A percentile compares a stretch with the other conserved stretches of the same genome.
Evolutionary conservation across 2,329 filamentous ascomycete genomes (phyloP).

Genomic region (Diaporthe australafricana): DNA sequence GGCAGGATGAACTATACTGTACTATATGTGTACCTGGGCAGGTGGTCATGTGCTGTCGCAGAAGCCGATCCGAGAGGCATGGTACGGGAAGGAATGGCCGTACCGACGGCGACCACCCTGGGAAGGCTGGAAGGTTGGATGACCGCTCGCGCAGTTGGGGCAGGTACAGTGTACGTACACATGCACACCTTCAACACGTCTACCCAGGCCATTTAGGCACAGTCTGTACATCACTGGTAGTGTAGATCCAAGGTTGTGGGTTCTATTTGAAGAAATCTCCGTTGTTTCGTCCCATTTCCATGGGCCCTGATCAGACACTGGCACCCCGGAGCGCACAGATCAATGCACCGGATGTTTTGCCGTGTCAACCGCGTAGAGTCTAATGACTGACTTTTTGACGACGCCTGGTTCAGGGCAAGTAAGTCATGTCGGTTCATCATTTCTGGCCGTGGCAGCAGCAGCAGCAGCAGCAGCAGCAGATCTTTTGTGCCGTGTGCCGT

Average conservation of each 20-base stretch:
- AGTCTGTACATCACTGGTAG: too few species aligned
- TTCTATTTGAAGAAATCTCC: constrained; percentile 25
- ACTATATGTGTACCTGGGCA: not conserved
- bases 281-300: constrained; percentile 25
- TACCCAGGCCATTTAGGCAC: too few species aligned
- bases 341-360: constrained; percentile 34
- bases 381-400: not conserved
- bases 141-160: not conserved
- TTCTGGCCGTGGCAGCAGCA: not conserved
- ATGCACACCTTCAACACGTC: not conserved
- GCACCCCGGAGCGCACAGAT: constrained; percentile 24
- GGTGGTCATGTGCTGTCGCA: not conserved
- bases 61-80: not conserved
- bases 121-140: not conserved
- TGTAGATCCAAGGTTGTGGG: not conserved
- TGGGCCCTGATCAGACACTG: constrained; percentile 23
- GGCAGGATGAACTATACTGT: constrained; percentile 10
- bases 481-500: not conserved
- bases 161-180: not conserved
- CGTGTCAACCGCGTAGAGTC: constrained; percentile 25
- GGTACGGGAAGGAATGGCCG: not conserved
- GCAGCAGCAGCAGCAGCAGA: not conserved
- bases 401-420: not conserved
- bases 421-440: not conserved
- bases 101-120: not conserved